Conservation (phyloP, 257 asterid species). For the Lycium ferocissimum region DNA sequence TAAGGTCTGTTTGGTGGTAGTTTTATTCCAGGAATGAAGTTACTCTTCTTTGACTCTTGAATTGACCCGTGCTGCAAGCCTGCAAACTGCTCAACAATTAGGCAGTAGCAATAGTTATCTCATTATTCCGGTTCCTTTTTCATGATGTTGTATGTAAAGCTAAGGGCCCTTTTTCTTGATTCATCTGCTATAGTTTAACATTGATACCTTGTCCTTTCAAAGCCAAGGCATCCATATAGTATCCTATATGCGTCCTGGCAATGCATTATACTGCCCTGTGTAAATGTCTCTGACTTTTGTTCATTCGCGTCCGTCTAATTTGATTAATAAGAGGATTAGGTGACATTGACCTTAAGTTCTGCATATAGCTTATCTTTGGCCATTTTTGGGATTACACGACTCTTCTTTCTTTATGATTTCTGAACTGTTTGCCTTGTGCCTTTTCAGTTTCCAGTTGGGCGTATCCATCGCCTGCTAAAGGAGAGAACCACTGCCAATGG, state of each 20-base stretch:
- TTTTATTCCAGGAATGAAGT: not conserved
- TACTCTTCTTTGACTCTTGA: slow-evolving; percentile 1
- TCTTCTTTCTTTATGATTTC: not conserved
- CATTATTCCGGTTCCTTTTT: not conserved
- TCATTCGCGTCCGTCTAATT: not conserved
- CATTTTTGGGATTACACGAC: not conserved
- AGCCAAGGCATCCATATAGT: not conserved
- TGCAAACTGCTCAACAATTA: not conserved
- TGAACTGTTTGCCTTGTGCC: not conserved
- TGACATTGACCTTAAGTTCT: not conserved
- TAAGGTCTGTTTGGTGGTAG: not conserved
- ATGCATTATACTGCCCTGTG: not conserved
- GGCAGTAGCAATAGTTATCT: not conserved
- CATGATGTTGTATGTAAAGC: not conserved
- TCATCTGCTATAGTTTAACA: not conserved
- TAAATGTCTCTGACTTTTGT: slow-evolving; percentile 2
- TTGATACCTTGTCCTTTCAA: not conserved
- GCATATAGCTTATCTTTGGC: not conserved
- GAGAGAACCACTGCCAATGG: slow-evolving; percentile 48
- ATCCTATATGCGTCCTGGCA: not conserved
- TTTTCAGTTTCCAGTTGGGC: slow-evolving; percentile 51
- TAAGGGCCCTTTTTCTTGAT: not conserved
- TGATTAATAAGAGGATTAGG: not conserved
- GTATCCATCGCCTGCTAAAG: slow-evolving; percentile 48
- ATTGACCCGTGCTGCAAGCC: not conserved